Base-by-base conservation (phyloP, 2,329 filamentous ascomycete genomes). In the Pseudovirgaria hyperparasitica region DNA sequence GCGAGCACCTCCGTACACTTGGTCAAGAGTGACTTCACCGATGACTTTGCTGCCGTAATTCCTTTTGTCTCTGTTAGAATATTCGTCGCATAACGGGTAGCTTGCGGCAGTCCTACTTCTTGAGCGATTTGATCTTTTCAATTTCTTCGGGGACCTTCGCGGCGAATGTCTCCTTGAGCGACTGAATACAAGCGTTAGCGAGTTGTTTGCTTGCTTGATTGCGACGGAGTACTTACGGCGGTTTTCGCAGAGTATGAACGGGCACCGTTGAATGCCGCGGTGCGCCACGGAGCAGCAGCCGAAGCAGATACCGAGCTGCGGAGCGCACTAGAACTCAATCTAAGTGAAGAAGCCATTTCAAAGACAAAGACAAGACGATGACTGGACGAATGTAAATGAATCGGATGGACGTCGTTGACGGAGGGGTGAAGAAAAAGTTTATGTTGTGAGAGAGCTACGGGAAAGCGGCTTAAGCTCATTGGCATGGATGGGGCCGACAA, bases 1-100 rank as follows among this genome's bases (percentile, higher is more conserved):
- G 69, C 90, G 87, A 54, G 90, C 90, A 76, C 90, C 90, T 59
- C 90, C 90, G 61, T 96, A 98, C 57, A 93, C 90, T 69, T 98
- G 90, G 71, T 96, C 90, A 43, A 98, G 82, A 36, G 90, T 98
- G 58, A 98, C 84, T 73, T 96, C 84, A 60, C 90, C 87, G 46
- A 98, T 58, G 51, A 96, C 82, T 69, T 87, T 96, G 70, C 70
- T 82, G 58, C 90, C 90, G 60, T 92, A 75, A 56, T 93, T 87
- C 67, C 85, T 92, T 45, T 30, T 32, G 42, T 40, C 34, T 42
- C 41, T 48, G 50, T 37, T 54, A 40, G 35, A 32, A 26, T 28
- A 29, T 33, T 37, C 17, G 30, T 25, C 25, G 26, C 31, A 18
- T 32, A 18, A 22, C n/a, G 29, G 31, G 32, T 35, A 22, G 14